Conservation (phyloP, 371 early-diverging fungal species). For the Lichtheimia corymbifera region DNA sequence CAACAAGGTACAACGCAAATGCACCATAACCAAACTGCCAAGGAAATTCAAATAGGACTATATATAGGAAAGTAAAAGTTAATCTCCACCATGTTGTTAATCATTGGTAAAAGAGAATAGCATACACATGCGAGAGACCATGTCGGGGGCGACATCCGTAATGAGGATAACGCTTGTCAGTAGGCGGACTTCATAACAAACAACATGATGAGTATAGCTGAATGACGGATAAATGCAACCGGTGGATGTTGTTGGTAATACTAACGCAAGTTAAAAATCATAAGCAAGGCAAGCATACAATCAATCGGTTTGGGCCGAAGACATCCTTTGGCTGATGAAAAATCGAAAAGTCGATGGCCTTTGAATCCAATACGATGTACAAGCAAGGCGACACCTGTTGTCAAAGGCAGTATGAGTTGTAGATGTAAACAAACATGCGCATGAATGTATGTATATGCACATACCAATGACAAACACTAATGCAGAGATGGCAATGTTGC, state of each 20-base stretch:
- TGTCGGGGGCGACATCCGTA: conserved; percentile 20
- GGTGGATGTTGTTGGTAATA: not conserved
- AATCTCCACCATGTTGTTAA: not conserved
- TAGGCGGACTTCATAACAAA: conserved; percentile 22
- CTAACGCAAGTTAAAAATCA: conserved; percentile 24
- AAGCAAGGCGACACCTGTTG: conserved; percentile 13
- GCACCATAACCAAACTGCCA: conserved; percentile 34
- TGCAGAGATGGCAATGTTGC: conserved; percentile 25
- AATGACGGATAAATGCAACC: conserved; percentile 1
- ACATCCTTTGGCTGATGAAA: conserved; percentile 14
- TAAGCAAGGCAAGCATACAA: conserved; percentile 18
- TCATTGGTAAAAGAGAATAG: not conserved
- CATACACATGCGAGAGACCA: conserved; percentile 28
- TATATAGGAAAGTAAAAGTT: not conserved
- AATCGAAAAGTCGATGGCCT: conserved; percentile 25
- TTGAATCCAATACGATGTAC: conserved; percentile 17
- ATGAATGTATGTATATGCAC: not conserved
- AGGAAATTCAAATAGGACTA: conserved; percentile 27
- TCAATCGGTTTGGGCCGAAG: conserved; percentile 29
- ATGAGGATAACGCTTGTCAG: conserved; percentile 25
- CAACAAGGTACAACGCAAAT: conserved; percentile 29
- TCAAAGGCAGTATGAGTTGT: too few relatives aligned
- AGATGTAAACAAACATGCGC: too few relatives aligned
- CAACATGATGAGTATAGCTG: not conserved
- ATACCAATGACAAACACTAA: conserved; percentile 26